These are phyloP conservation scores for Ophiostoma sp. DNA, from an alignment of 2,329 filamentous ascomycete species.

Conservation along the genomic window DNA sequence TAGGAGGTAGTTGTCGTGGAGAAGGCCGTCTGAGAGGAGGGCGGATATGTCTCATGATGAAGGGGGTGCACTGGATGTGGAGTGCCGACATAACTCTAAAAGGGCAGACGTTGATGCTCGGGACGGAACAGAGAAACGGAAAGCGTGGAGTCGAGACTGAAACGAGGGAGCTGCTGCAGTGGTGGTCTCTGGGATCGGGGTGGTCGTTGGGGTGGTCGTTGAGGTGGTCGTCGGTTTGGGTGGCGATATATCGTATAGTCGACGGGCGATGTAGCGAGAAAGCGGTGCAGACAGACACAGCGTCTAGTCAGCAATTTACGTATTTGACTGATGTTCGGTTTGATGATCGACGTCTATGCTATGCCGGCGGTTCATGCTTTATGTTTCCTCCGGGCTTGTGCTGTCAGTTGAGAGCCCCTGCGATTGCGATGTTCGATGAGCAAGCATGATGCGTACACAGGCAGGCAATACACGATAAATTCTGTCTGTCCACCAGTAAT, in stretches of 20 bases:
- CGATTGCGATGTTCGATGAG: background rate
- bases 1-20: background rate
- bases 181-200: background rate
- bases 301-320: background rate
- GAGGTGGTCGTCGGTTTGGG: background rate
- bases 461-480: background rate
- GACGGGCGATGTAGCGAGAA: background rate
- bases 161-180: background rate
- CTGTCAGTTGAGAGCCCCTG: background rate
- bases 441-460: background rate
- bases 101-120: background rate
- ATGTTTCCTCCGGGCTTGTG: background rate
- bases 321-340: background rate
- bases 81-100: conserved; percentile 5
- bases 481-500: background rate
- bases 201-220: background rate
- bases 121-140: conserved; percentile 5
- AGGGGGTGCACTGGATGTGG: conserved; percentile 1
- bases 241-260: background rate
- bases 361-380: background rate
- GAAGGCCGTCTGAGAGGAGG: background rate
- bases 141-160: background rate
- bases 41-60: conserved; percentile 6
- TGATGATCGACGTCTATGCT: background rate
- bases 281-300: background rate